phyloP scores from a whole-genome alignment of 345 rosid species.

The Gossypium bickii region DNA sequence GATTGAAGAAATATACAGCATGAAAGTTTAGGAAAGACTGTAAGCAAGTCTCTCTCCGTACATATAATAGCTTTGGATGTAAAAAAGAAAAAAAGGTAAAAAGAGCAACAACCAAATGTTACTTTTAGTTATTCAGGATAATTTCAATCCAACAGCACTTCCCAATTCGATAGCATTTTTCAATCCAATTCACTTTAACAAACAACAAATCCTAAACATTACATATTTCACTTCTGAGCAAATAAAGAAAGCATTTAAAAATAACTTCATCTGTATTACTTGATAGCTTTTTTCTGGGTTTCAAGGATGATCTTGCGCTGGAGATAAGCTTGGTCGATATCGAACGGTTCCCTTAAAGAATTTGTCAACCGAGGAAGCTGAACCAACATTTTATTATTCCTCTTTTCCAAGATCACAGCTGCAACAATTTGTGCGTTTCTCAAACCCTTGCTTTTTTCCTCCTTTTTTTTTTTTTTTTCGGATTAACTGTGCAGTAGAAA shows the following conservation, averaged over 20 bases:
- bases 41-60: no score
- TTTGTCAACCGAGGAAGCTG: conserved; percentile 84
- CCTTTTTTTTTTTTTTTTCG: no score
- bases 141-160: neutral
- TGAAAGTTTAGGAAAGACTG: no score
- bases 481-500: neutral
- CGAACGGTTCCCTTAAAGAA: conserved; percentile 83
- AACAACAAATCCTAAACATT: neutral
- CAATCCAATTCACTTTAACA: neutral
- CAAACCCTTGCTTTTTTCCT: neutral
- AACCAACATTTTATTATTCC: conserved; percentile 41
- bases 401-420: neutral
- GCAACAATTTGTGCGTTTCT: neutral
- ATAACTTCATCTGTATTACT: conserved; percentile 25
- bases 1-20: no score
- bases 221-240: neutral
- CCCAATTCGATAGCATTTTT: neutral
- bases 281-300: conserved; percentile 44
- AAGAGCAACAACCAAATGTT: neutral
- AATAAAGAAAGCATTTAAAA: neutral
- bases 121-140: neutral
- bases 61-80: no score
- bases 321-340: conserved; percentile 80
- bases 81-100: no score
- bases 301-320: conserved; percentile 67